These are phyloP conservation scores for Coemansia aciculifera DNA, from an alignment of 192 early-diverging fungal genomes.

Conservation along the genomic window DNA sequence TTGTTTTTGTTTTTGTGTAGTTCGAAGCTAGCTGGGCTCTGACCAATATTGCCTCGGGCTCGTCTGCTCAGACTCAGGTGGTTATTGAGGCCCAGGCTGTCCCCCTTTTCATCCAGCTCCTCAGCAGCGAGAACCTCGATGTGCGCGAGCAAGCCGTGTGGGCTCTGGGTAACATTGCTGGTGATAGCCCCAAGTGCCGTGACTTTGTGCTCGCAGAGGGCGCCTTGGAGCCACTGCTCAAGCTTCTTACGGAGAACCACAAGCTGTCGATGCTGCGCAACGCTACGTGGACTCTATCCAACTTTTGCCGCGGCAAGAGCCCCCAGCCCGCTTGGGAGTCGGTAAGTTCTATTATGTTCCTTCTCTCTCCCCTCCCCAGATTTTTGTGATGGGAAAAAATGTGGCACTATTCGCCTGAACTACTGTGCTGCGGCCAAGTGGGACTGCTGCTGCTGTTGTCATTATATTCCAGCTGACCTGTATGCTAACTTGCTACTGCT, in stretches of 20 bases:
- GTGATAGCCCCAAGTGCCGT: conserved; percentile 88
- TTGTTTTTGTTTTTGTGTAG: conserved; percentile 50
- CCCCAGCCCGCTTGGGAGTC: conserved; percentile 88
- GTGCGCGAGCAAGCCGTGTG: conserved; percentile 98
- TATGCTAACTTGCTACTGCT: neutral
- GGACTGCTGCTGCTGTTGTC: conserved; percentile 8
- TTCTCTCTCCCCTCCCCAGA: neutral
- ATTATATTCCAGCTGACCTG: neutral
- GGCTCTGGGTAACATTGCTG: conserved; percentile 99
- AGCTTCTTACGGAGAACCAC: conserved; percentile 82
- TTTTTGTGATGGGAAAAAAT: neutral
- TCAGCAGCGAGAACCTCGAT: conserved; percentile 79
- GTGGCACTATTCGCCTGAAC: conserved; percentile 10
- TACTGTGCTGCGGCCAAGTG: conserved; percentile 5
- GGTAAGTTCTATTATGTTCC: conserved; percentile 55
- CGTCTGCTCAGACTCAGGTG: conserved; percentile 88
- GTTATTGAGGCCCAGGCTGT: conserved; percentile 93
- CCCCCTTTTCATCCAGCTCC: conserved; percentile 86
- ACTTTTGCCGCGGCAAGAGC: conserved; percentile 98
- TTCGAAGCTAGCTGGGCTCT: conserved; percentile 99
- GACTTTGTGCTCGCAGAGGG: conserved; percentile 83
- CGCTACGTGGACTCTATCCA: conserved; percentile 98
- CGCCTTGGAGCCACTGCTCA: conserved; percentile 84
- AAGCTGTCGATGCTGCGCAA: conserved; percentile 98
- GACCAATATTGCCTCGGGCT: conserved; percentile 98